Evolutionary conservation across 1,139 yeast genomes (phyloP), one percentile per base, ranked within the genome.

Genomic region (Pichia sp.): DNA sequence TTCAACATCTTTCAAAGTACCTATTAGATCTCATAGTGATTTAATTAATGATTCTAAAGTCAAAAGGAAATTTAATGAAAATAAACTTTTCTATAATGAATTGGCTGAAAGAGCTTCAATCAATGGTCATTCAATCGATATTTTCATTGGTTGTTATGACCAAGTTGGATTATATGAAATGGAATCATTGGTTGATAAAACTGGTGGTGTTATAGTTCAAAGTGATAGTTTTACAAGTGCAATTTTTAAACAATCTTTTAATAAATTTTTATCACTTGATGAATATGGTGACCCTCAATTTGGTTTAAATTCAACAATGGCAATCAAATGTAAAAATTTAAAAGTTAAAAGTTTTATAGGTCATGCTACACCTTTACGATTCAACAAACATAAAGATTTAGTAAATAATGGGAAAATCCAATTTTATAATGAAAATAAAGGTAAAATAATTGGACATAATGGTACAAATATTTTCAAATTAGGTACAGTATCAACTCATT

Each of bases 111-210:
- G 62, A 25, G 66, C 77, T 10, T 65, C 79, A 0, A 60, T 64
- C 24, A 59, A 59, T 28, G 84, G 84, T 0, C 68, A 76, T 35
- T 67, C 79, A 20, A 67, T 79, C 46, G 74, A 75, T 50, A 59
- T 75, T 20, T 77, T 78, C 51, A 68, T 77, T 41, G 84, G 84
- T 17, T 71, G 80, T 22, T 78, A 79, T 55, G 84, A 79, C 54
- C 85, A 79, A 59, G 72, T 77, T 25, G 85, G 85, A 0, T 61
- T 79, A 12, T 72, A 62, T 50, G 85, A 79, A 54, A 78, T 79
- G 84, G 81, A 75, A 45, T 68, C 70, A 31, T 62, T 77, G 6
- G 67, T 77, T 42, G 65, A 70, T 47, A 69, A 68, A 43, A 76
- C 84, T 3, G 85, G 85, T 11, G 85, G 85, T 31, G 64, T 66